A percentile compares a stretch with the other conserved stretches of the same genome.
Evolutionary conservation across 371 early-diverging fungal species (phyloP).

Genomic region (Mortierella sp.): DNA sequence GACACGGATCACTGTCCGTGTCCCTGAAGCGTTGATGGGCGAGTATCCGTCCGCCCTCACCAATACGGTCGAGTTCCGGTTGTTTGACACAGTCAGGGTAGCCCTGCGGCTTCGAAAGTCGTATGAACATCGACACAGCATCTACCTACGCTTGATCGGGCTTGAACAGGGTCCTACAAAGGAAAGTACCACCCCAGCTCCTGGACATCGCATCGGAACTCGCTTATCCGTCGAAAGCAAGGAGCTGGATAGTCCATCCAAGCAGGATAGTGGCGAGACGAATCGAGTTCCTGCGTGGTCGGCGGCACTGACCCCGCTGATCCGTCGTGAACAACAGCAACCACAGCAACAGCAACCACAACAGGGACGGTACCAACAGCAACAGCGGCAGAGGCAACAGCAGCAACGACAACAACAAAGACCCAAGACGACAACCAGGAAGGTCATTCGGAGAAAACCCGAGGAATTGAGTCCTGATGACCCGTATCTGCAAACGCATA

Average conservation of each 20-base stretch:
- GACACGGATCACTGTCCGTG: slow-evolving; percentile 38
- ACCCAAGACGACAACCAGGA: slow-evolving; percentile 8
- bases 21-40: slow-evolving; percentile 13
- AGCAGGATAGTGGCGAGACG: no score
- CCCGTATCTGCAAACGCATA: slow-evolving; percentile 27
- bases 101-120: slow-evolving; percentile 67
- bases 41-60: slow-evolving; percentile 17
- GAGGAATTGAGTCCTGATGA: slow-evolving; percentile 28
- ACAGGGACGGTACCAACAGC: no score
- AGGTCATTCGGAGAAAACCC: slow-evolving; percentile 4
- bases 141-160: slow-evolving; percentile 68
- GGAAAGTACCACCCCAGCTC: no score
- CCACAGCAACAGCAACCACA: no score
- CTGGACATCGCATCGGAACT: not conserved
- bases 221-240: slow-evolving; percentile 15
- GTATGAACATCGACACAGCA: slow-evolving; percentile 69
- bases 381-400: no score
- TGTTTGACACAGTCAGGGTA: slow-evolving; percentile 71
- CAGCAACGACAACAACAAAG: slow-evolving; percentile 11
- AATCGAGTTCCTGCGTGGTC: no score
- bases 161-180: slow-evolving; percentile 40
- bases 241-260: slow-evolving; percentile 1
- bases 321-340: slow-evolving; percentile 25
- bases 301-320: no score
- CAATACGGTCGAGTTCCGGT: slow-evolving; percentile 56